phyloP scores from a whole-genome alignment of 2,329 filamentous ascomycete genomes.

The Gliomastix tumulicola region DNA sequence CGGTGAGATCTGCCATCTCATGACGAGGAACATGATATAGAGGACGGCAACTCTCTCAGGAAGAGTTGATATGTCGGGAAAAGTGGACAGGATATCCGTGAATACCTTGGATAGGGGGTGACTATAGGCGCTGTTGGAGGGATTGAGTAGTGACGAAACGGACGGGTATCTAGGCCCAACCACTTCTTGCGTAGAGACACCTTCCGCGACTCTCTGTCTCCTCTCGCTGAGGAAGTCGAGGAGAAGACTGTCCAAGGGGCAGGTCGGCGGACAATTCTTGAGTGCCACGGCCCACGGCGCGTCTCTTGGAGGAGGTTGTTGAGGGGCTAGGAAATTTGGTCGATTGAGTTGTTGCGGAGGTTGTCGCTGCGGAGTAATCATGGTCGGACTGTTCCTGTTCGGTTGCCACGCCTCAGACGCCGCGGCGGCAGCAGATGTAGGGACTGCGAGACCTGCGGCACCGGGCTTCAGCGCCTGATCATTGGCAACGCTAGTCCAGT shows the following conservation, averaged over 20 bases:
- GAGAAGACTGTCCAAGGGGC: constrained; percentile 71
- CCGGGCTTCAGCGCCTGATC: constrained; percentile 12
- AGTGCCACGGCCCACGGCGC: constrained; percentile 32
- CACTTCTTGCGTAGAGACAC: constrained; percentile 56
- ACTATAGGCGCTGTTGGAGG: constrained; percentile 50
- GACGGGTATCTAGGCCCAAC: constrained; percentile 74
- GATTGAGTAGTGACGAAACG: constrained; percentile 72
- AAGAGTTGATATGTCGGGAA: constrained; percentile 69
- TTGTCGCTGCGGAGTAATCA: too few species aligned
- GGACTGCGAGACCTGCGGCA: constrained; percentile 1
- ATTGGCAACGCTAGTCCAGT: constrained; percentile 29
- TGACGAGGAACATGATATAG: constrained; percentile 80
- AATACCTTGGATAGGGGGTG: constrained; percentile 81
- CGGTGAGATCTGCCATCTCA: constrained; percentile 79
- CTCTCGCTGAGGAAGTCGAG: constrained; percentile 71
- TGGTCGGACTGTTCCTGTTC: background rate
- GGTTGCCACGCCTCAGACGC: too few species aligned
- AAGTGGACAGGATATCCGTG: constrained; percentile 78
- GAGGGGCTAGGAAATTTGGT: background rate
- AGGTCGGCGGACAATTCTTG: constrained; percentile 61
- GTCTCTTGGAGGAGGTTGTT: too few species aligned
- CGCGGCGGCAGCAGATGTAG: background rate
- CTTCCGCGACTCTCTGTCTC: constrained; percentile 57
- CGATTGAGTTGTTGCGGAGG: too few species aligned
- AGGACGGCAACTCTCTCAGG: constrained; percentile 78